phyloP scores from a whole-genome alignment of 345 rosid genomes.

The Populus simonii region DNA sequence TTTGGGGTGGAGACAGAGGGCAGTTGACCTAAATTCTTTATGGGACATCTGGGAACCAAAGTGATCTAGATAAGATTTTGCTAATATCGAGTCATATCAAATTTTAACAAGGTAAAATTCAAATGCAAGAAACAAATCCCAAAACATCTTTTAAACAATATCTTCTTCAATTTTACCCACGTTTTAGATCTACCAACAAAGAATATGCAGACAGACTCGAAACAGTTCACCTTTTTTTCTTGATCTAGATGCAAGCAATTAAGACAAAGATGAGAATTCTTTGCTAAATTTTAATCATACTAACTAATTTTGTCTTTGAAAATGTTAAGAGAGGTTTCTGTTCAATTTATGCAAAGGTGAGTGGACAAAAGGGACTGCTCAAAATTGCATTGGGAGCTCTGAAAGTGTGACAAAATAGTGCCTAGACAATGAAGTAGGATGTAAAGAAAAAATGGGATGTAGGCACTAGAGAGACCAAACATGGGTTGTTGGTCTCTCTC shows the following conservation, averaged over 20 bases:
- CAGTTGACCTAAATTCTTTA: conserved; percentile 22
- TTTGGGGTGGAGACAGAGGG: conserved; percentile 29
- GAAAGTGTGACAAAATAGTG: conserved; percentile 18
- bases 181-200: background rate
- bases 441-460: conserved; percentile 18
- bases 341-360: background rate
- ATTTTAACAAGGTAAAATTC: background rate
- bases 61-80: background rate
- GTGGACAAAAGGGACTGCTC: conserved; percentile 12
- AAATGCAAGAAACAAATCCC: background rate
- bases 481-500: conserved; percentile 24
- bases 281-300: background rate
- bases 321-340: background rate
- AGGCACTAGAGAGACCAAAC: conserved; percentile 27
- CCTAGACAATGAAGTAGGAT: conserved; percentile 26
- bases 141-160: background rate
- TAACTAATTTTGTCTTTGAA: background rate
- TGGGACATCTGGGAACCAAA: conserved; percentile 10
- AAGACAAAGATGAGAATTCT: background rate
- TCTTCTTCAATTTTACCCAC: background rate
- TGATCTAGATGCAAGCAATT: background rate
- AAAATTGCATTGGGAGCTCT: conserved; percentile 22
- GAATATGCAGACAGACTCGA: background rate
- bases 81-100: background rate
- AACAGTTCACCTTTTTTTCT: background rate